phyloP scores from a whole-genome alignment of 192 early-diverging fungal species.

The Cetraspora pellucida region DNA sequence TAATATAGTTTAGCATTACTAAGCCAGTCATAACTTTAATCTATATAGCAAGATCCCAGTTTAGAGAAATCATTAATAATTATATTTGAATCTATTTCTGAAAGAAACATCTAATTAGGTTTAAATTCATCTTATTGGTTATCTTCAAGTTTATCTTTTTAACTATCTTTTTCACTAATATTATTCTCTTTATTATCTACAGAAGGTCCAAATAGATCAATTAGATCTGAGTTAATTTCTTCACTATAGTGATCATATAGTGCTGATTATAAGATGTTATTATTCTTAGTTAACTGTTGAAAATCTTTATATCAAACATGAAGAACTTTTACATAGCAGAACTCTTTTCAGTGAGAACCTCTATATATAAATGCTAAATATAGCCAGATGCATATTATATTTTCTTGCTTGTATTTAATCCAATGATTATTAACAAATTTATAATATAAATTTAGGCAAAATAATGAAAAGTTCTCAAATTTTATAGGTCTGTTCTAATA shows the following conservation, averaged over 20 bases:
- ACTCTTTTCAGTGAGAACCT: not conserved
- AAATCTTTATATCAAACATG: not conserved
- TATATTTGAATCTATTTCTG: not conserved
- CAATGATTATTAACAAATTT: slow-evolving; percentile 5
- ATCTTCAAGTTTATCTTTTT: not conserved
- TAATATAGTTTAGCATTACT: not conserved
- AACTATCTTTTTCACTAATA: not conserved
- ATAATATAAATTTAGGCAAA: not conserved
- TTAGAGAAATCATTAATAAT: not conserved
- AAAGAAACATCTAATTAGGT: not conserved
- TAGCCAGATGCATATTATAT: not conserved
- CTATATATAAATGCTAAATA: not conserved
- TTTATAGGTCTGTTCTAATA: not conserved
- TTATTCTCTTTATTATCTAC: not conserved
- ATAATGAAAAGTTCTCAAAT: too few species aligned
- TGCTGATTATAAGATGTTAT: not conserved
- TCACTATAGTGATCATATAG: slow-evolving; percentile 11
- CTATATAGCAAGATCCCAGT: not conserved
- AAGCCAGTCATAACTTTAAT: not conserved
- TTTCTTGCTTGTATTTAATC: not conserved
- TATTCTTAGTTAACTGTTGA: not conserved
- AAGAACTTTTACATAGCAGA: slow-evolving; percentile 3
- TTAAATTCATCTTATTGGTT: not conserved
- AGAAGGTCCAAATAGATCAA: not conserved
- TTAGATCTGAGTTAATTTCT: not conserved